Base-by-base conservation (phyloP, 768 basidiomycete species). In the Lactarius pseudohatsudake region DNA sequence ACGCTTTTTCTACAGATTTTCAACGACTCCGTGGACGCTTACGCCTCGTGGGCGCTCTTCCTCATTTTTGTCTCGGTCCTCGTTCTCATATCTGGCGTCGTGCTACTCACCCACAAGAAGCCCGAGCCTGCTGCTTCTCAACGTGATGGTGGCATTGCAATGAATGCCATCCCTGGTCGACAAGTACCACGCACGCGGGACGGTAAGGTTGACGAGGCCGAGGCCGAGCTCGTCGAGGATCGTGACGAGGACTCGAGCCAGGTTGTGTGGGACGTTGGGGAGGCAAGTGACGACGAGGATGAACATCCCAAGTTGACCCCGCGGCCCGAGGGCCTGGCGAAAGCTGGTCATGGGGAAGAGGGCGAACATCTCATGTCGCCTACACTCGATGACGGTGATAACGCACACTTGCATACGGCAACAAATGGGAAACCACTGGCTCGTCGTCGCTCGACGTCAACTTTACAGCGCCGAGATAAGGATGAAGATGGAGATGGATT, bases 41-140 rank as follows among this genome's bases (percentile, higher is more conserved):
- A 93, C 74, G 82, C 90, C 67, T 82, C 90, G 30, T 96, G 94
- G 95, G 86, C 88, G 0, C 86, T 98, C 56, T 89, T 94, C 79
- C 82, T 94, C 56, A 92, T 96, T 67, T 94, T 92, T 72, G 77
- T 87, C 47, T 95, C 94, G 2, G 96, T 98, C 71, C 77, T 87
- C 54, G 82, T 97, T 53, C 87, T 98, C 62, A 89, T 98, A 55
- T 86, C 84, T 0, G 96, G 96, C 11, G 96, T 98, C 60, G 90
- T 96, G n/a, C 85, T 98, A 1, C 81, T 98, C 30, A 96, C 94
- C 4, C 87, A 92, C 78, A 96, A 98, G 80, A 94, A 96, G 72
- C 89, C 93, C 0, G 90, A 92, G 43, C 69, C 75, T 78, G 81
- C 59, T 72, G 74, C 38, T 70, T 74, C 61, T 71, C 74, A 67